Base-by-base conservation (phyloP, 1,139 yeast species). In the Torulaspora globosa region DNA sequence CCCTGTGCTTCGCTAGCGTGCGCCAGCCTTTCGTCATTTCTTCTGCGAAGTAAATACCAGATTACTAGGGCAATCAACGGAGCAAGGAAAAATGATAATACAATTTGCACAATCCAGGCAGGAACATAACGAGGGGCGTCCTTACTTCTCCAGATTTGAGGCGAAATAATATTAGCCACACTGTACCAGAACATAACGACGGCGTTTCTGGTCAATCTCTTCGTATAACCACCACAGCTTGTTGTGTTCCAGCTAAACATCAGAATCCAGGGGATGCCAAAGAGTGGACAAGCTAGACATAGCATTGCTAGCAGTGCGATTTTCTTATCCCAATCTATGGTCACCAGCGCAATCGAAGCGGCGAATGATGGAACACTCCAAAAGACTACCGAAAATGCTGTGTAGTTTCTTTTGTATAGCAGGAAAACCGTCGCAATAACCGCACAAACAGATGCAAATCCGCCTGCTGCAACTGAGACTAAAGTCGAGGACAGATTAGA, bases 81-180 rank as follows among this genome's bases (percentile, higher is more conserved):
- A 1, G 78, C 73, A 11, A 63, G 41, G 19, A 67, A 63, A 56
- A 72, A 76, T 8, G 76, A 70, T 19, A 74, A 56, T 4, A 75
- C 76, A 41, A 76, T 75, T 55, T 74, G 79, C n/a, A 75, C 76
- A 40, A 72, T 68, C 80, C 81, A 76, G 0, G 81, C 80, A 1
- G 73, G 72, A 38, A 62, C 36, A 48, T 70, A 73, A 49, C 75
- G 60, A 43, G 77, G 76, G 3, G 66, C 69, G 44, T 71, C 74
- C 14, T 52, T 58, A 9, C 48, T 67, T 52, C 64, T 62, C 74
- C 76, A 73, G 19, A 73, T 52, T 56, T 73, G 78, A 5, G 78
- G 77, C 0, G 75, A 70, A 16, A 74, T 70, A 42, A 74, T 68
- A 47, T 74, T 74, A 1, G 74, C 65, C 32, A 72, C 50, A 43